Evolutionary conservation across 2,329 filamentous ascomycete species (phyloP), one percentile per base, ranked within the genome.

Genomic region (Bisporella sp.): DNA sequence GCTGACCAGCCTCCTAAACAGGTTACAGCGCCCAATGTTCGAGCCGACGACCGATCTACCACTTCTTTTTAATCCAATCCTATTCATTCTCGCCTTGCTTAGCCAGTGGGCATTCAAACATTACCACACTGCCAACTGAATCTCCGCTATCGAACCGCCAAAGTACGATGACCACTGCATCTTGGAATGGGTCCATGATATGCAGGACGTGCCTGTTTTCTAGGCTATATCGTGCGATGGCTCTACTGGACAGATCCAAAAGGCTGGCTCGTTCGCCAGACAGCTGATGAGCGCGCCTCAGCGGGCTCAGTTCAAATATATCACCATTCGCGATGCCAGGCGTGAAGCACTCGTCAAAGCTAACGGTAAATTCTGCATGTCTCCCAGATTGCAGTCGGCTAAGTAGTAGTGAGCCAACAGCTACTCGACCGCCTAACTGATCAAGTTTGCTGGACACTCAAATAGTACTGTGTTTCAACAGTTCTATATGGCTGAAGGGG

Each of bases 151-250:
- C 9, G 35, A 39, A 39, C 9, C 35, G 9, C 35, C 35, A 39
- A 11, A 39, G 9, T 39, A 39, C 35, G 21, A 3, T 21, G 13
- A 39, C 13, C 35, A 13, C 9, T 13, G 9, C 2, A 39, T 39
- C 35, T 39, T 39, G 35, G 35, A 39, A 39, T 39, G n/a, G n/a
- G 3, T 13, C 35, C 2, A 9, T 13, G 9, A 50, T 11, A 47
- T 51, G 21, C n/a, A 46, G 31, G 45, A 53, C 49, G 12, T 47
- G 21, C 53, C 47, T n/a, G 37, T 53, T 49, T 53, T 53, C 31
- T 28, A 50, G n/a, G 51, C 33, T 37, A 46, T 42, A 33, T 43
- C 45, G 9, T 41, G 31, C 13, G 13, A 53, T 28, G 37, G 45
- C 32, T 47, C 39, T 29, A 53, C 45, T n/a, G 31, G 43, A 45